A percentile compares a stretch with the other conserved stretches of the same genome.
phyloP scores from a whole-genome alignment of 225 moss, liverwort and hornwort species.

The Thuidium tamariscinum region DNA sequence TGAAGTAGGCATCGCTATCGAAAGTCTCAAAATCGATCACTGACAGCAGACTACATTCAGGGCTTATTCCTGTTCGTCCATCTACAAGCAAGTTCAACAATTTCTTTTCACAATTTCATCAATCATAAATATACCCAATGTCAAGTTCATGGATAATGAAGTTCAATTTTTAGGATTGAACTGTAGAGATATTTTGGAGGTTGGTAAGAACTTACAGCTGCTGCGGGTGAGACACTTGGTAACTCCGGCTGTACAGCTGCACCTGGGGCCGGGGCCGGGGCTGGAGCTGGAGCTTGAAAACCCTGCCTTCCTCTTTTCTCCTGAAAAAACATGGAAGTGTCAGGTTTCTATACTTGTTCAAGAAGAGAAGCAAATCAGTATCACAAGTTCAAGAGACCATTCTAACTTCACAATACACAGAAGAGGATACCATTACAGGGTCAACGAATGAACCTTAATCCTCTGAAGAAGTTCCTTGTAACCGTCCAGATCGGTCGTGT shows the following conservation, averaged over 20 bases:
- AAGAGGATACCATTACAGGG: not conserved
- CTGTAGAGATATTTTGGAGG: not conserved
- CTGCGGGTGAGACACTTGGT: conserved; percentile 8
- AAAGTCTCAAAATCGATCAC: not conserved
- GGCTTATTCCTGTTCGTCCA: not conserved
- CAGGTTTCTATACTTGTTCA: not conserved
- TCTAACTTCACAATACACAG: not conserved
- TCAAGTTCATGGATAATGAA: not conserved
- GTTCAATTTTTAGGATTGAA: not conserved
- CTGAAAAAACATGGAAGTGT: not conserved
- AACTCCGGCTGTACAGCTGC: not conserved
- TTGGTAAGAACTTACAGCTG: conserved; percentile 19
- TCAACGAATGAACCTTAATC: conserved; percentile 37
- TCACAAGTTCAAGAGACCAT: not conserved
- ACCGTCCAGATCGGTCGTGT: not conserved
- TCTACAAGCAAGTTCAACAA: not conserved
- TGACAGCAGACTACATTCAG: not conserved
- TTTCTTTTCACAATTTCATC: not conserved
- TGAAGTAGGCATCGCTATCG: not conserved
- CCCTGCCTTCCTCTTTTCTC: conserved; percentile 30
- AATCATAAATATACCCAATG: not conserved
- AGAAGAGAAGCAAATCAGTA: not conserved
- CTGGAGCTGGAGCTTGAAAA: not conserved
- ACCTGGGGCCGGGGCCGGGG: conserved; percentile 4
- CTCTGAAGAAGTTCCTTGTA: conserved; percentile 60